Percentiles rank a stretch among this genome's conserved stretches.
Conservation (phyloP, 2,329 filamentous ascomycete species). For the Cladosporium sphaerospermum region DNA sequence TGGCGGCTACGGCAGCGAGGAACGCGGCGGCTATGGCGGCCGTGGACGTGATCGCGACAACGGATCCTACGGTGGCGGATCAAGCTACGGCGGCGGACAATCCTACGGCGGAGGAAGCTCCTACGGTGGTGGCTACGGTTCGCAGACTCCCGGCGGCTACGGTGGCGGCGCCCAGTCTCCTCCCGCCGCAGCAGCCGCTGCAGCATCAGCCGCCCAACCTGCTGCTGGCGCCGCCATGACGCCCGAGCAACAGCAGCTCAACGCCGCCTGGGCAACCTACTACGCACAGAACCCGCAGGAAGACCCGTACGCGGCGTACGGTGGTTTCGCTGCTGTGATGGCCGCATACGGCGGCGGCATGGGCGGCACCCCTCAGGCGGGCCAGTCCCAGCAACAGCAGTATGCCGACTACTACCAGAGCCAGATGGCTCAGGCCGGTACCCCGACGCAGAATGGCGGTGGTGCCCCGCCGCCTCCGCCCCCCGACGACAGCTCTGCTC, state of each 20-base stretch:
- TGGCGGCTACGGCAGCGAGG: neutral
- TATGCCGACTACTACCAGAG: constrained; percentile 13
- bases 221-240: constrained; percentile 11
- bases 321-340: constrained; percentile 52
- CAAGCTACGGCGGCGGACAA: constrained; percentile 32
- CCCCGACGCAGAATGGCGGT: constrained; percentile 12
- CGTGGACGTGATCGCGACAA: constrained; percentile 33
- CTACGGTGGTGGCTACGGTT: constrained; percentile 31
- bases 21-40: constrained; percentile 36
- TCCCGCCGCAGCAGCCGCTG: constrained; percentile 16
- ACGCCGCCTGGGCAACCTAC: constrained; percentile 66
- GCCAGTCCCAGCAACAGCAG: constrained; percentile 10
- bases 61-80: constrained; percentile 36
- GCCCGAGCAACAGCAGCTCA: constrained; percentile 16
- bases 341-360: constrained; percentile 9
- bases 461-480: constrained; percentile 25
- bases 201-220: constrained; percentile 17
- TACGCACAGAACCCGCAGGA: constrained; percentile 76
- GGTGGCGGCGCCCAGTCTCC: constrained; percentile 28
- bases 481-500: constrained; percentile 46
- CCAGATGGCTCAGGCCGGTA: constrained; percentile 9
- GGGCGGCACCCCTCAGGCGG: neutral
- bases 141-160: constrained; percentile 15
- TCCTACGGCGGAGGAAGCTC: constrained; percentile 33
- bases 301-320: constrained; percentile 86